Evolutionary conservation across 257 asterid genomes (phyloP), one percentile per base, ranked within the genome.

Genomic region (Voacanga thouarsii): DNA sequence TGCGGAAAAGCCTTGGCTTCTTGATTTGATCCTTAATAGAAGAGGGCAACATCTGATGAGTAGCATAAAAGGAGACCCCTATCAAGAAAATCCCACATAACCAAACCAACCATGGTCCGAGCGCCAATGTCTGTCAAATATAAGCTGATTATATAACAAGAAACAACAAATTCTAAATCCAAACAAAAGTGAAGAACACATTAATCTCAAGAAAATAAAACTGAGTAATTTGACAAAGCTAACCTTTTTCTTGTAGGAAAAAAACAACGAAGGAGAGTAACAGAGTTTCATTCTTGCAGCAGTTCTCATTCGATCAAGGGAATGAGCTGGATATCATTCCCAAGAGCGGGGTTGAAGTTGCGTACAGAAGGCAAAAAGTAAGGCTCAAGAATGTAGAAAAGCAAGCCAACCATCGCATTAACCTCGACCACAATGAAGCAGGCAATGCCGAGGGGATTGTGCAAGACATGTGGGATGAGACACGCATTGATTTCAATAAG

Each of bases 51-150:
- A 81, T 83, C 78, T 83, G 94, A 68, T 68, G 49, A 77, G 96
- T 93, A 41, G 94, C 81, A 80, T 92, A 92, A 77, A 96, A 90
- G 69, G 98, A 89, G 47, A 88, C 77, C 28, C 81, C 85, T 79
- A 93, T 90, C 85, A 96, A 87, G 83, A 87, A 78, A 83, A 89
- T 33, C 73, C 97, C 98, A 86, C 89, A 87, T 45, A 89, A 71
- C 99, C 99, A 96, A 82, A 93, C 86, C 82, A 88, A 80, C 89
- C 89, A 92, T 60, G 90, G 75, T 60, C 95, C 98, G 80, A 86
- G 83, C 76, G 82, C 87, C 85, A 89, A 71, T 77, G 81, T 88
- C 98, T 95, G 87, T 82, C 59, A 12, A 55, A 69, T 77, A 57
- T 66, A 64, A 57, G 57, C 56, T 68, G 69, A 43, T 45, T 59